These are phyloP conservation scores for Coelastrella sp. DNA, from an alignment of 139 green algal genomes.

Conservation along the genomic window DNA sequence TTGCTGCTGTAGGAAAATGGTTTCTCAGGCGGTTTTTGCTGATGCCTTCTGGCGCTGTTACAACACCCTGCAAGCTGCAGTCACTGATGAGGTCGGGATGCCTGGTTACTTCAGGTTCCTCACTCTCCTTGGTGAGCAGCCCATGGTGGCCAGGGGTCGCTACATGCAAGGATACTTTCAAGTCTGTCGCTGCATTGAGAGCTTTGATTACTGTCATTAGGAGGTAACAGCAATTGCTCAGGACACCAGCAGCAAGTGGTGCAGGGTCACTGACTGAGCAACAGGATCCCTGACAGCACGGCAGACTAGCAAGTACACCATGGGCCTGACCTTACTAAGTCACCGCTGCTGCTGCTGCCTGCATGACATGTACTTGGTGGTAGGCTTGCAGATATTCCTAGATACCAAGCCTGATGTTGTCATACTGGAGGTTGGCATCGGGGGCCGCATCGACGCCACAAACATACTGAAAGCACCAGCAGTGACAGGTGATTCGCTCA, in stretches of 20 bases:
- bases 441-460: conserved; percentile 95
- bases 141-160: too few relatives aligned
- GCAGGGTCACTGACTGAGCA: neutral
- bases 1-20: conserved; percentile 51
- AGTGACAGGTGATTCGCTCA: conserved; percentile 19
- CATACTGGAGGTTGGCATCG: conserved; percentile 96
- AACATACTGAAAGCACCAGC: conserved; percentile 70
- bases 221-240: too few relatives aligned
- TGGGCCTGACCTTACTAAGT: neutral
- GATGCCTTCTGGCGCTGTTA: conserved; percentile 58
- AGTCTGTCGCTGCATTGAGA: too few relatives aligned
- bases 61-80: conserved; percentile 49
- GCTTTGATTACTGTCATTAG: too few relatives aligned
- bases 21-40: conserved; percentile 53
- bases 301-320: too few relatives aligned
- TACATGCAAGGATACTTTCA: too few relatives aligned
- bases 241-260: too few relatives aligned
- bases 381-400: conserved; percentile 75
- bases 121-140: conserved; percentile 86
- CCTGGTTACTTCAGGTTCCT: conserved; percentile 96
- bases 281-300: neutral
- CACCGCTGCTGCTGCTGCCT: neutral
- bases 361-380: neutral
- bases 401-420: conserved; percentile 83
- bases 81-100: conserved; percentile 75